Conservation (phyloP, 2,329 filamentous ascomycete species). For the Torrubiella hemipterigena region DNA sequence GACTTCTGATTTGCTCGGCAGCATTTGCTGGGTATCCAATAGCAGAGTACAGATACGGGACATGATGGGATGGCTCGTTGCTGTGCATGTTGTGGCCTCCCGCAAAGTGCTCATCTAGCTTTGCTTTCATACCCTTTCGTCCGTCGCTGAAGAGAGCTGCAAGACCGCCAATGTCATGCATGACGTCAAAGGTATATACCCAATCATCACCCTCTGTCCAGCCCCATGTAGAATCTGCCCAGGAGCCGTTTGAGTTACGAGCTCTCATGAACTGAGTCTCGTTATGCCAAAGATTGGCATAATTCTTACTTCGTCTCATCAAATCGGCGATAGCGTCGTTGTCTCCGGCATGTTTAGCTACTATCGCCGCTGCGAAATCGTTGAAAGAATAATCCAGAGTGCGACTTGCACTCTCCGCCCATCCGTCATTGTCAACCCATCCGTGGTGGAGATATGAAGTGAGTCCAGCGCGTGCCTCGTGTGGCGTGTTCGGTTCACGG, state of each 20-base stretch:
- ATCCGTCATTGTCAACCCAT: constrained; percentile 34
- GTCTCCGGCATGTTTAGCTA: constrained; percentile 23
- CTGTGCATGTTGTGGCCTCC: constrained; percentile 32
- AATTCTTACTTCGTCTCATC: constrained; percentile 24
- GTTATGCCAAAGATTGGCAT: constrained; percentile 27
- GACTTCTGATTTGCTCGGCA: constrained; percentile 22
- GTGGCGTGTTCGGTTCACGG: constrained; percentile 29
- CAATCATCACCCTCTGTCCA: constrained; percentile 37
- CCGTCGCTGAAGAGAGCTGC: constrained; percentile 25
- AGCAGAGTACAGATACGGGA: constrained; percentile 31
- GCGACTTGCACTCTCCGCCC: constrained; percentile 31
- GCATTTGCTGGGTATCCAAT: constrained; percentile 25
- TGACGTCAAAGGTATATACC: constrained; percentile 37
- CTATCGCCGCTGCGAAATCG: constrained; percentile 29
- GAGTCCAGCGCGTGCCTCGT: constrained; percentile 31
- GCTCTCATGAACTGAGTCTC: constrained; percentile 33
- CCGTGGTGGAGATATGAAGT: constrained; percentile 29
- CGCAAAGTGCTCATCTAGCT: constrained; percentile 31
- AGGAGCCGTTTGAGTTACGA: constrained; percentile 31
- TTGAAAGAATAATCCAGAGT: constrained; percentile 36
- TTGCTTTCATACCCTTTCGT: constrained; percentile 21
- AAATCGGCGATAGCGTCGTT: constrained; percentile 17
- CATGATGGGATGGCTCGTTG: constrained; percentile 35
- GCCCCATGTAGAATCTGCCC: constrained; percentile 28
- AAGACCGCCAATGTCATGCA: constrained; percentile 30